A percentile compares a stretch with the other conserved stretches of the same genome.
These are phyloP conservation scores for Mucuna pruriens DNA, from an alignment of 306 rosid genomes.

Conservation along the genomic window DNA sequence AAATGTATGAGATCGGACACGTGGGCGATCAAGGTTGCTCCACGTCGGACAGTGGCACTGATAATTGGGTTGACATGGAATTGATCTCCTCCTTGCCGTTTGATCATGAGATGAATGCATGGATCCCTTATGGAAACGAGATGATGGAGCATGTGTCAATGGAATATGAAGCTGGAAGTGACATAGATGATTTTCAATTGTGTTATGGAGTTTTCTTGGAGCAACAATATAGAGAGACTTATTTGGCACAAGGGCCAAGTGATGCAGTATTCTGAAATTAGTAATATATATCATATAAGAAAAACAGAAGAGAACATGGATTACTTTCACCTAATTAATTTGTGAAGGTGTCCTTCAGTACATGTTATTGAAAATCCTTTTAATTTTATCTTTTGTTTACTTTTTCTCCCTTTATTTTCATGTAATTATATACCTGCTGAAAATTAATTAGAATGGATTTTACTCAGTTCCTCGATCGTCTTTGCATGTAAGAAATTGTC, in stretches of 20 bases:
- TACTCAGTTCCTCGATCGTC: too few species aligned
- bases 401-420: not conserved
- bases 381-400: not conserved
- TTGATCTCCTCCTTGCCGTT: constrained; percentile 35
- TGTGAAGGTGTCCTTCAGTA: not conserved
- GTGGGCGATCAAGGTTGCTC: constrained; percentile 45
- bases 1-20: constrained; percentile 24
- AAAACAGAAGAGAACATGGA: constrained; percentile 4
- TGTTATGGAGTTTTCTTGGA: constrained; percentile 40
- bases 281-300: not conserved
- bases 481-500: too few species aligned
- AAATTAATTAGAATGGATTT: too few species aligned
- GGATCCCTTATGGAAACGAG: constrained; percentile 39
- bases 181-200: constrained; percentile 28
- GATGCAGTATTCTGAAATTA: constrained; percentile 21
- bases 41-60: constrained; percentile 22
- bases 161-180: constrained; percentile 41
- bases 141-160: constrained; percentile 36
- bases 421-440: not conserved
- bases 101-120: constrained; percentile 44
- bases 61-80: constrained; percentile 47
- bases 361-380: not conserved
- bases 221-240: constrained; percentile 31
- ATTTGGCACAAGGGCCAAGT: constrained; percentile 9
- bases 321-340: not conserved